Evolutionary conservation across 2,329 filamentous ascomycete species (phyloP), one percentile per base, ranked within the genome.

Genomic region (Penicillium polonicum): DNA sequence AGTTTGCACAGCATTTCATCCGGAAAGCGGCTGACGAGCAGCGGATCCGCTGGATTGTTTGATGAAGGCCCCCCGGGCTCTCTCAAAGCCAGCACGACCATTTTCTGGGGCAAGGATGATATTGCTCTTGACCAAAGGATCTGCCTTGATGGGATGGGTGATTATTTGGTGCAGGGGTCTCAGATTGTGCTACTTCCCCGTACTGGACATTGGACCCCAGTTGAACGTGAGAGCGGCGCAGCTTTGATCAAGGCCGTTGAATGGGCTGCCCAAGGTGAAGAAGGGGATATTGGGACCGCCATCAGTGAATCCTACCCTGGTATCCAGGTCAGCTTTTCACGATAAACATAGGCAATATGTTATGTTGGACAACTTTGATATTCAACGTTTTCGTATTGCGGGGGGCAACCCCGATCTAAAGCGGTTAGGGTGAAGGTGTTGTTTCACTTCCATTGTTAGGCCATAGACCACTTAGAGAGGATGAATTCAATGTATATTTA

Each of bases 31-130:
- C 67, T 72, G 48, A 64, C 67, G 13, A 74, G 69, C 57, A 77
- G 71, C 43, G 75, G 77, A 23, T 23, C 23, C 23, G 69, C 70
- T 0, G 76, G 76, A 0, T 54, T 82, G 15, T 81, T 81, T 60
- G 74, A 78, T 27, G 74, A 77, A 7, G 76, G 73, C 0, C 76
- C 76, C 3, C 64, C 71, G 12, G 82, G 81, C 3, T 70, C 75
- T 3, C 68, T 86, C 23, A 80, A 79, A 58, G 82, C 80, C 12
- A 79, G 78, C 19, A 74, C 80, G 15, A 85, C 82, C 6, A 67
- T 85, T 19, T 60, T 86, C 41, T 83, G 82, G 73, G 84, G 83
- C 2, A 70, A 79, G 62, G 65, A 75, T 23, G 84, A 86, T 65
- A 65, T 73, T 12, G 83, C 82, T 6, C 76, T 85, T 38, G 78